Evolutionary conservation across 495 filamentous ascomycete genomes (phyloP).

Genomic region (Annulohypoxylon bovei): DNA sequence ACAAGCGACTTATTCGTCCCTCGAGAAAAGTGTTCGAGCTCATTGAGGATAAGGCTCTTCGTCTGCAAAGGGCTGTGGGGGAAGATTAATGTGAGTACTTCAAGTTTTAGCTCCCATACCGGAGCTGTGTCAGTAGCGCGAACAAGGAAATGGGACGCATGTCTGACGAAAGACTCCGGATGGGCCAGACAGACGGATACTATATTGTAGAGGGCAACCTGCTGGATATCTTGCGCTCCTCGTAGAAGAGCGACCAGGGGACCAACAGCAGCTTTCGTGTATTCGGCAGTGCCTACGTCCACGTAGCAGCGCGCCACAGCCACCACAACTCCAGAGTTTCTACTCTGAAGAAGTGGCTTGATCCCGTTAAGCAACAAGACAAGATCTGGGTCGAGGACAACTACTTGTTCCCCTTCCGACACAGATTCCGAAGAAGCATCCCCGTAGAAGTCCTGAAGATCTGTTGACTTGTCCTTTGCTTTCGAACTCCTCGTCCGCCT

Average conservation of each 20-base stretch:
- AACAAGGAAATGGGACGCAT: constrained; percentile 87
- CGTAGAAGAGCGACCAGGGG: constrained; percentile 87
- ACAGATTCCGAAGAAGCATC: constrained; percentile 56
- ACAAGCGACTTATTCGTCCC: constrained; percentile 80
- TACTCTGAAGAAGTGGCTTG: constrained; percentile 84
- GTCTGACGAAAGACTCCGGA: constrained; percentile 81
- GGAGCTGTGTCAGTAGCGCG: constrained; percentile 81
- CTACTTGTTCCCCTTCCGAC: constrained; percentile 64
- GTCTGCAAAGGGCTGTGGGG: constrained; percentile 77
- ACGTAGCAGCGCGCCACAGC: constrained; percentile 86
- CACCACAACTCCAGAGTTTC: constrained; percentile 92
- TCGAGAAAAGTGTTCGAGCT: constrained; percentile 91
- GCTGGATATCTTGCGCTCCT: constrained; percentile 83
- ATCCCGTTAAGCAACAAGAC: constrained; percentile 82
- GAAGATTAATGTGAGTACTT: constrained; percentile 88
- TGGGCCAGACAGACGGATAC: constrained; percentile 81
- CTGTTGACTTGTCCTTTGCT: constrained; percentile 47
- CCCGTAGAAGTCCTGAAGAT: constrained; percentile 80
- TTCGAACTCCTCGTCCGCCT: constrained; percentile 66
- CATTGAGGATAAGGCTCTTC: constrained; percentile 86
- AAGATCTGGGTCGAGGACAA: constrained; percentile 81
- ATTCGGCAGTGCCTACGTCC: constrained; percentile 79
- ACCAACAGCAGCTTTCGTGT: constrained; percentile 76
- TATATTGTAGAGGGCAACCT: constrained; percentile 91
- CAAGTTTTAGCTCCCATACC: constrained; percentile 90